Evolutionary conservation across 2,329 filamentous ascomycete genomes (phyloP).

Genomic region (Akanthomyces dipterigenus): DNA sequence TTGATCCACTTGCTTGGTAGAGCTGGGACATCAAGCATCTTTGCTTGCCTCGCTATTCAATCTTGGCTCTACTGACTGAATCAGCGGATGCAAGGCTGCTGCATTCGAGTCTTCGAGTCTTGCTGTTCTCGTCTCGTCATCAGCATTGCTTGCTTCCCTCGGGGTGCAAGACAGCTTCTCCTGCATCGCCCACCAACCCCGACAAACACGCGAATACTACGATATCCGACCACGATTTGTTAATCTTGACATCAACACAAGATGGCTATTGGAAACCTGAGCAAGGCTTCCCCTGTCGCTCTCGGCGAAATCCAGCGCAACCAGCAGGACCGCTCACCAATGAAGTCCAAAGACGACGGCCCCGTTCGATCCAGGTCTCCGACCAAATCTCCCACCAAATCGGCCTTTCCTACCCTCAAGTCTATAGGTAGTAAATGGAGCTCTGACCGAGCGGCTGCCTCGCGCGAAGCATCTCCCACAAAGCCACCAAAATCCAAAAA

Average conservation of each 20-base stretch:
- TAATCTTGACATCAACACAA: not conserved
- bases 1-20: not conserved
- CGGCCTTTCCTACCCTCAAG: conserved; percentile 36
- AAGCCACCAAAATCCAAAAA: conserved; percentile 71
- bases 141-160: not conserved
- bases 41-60: not conserved
- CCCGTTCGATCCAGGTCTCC: conserved; percentile 34
- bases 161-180: not conserved
- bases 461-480: conserved; percentile 39
- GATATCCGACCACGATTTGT: not conserved
- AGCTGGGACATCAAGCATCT: not conserved
- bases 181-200: not conserved
- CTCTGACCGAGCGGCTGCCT: conserved; percentile 35
- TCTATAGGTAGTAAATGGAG: conserved; percentile 31
- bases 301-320: conserved; percentile 54
- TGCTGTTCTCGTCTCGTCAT: not conserved
- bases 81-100: not conserved
- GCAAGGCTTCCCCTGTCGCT: conserved; percentile 25
- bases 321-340: conserved; percentile 38
- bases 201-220: not conserved
- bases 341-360: conserved; percentile 30
- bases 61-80: not conserved
- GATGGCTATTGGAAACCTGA: conserved; percentile 8
- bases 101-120: not conserved
- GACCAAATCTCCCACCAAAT: conserved; percentile 39